A percentile compares a stretch with the other conserved stretches of the same genome.
phyloP scores from a whole-genome alignment of 2,329 filamentous ascomycete species.

The Bipolaris cookei region DNA sequence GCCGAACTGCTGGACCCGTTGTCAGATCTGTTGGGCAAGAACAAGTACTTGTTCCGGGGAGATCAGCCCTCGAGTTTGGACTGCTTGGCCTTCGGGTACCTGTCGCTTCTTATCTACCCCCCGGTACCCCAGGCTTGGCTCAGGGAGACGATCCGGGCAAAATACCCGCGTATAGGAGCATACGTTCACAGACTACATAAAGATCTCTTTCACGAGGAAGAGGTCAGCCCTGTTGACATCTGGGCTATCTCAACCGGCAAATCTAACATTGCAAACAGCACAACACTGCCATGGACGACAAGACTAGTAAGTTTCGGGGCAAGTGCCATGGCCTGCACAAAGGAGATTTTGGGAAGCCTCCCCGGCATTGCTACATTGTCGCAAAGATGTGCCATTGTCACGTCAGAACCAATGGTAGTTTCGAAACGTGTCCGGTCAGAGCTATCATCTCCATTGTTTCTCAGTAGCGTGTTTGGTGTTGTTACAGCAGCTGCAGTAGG shows the following conservation, averaged over 20 bases:
- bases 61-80: conserved; percentile 70
- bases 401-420: conserved; percentile 9
- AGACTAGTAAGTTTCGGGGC: conserved; percentile 18
- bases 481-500: conserved; percentile 31
- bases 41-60: conserved; percentile 62
- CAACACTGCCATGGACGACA: conserved; percentile 36
- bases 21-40: conserved; percentile 64
- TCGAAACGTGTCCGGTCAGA: conserved; percentile 28
- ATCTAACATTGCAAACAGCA: conserved; percentile 3
- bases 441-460: conserved; percentile 36
- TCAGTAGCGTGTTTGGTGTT: conserved; percentile 34
- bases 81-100: conserved; percentile 80
- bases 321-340: conserved; percentile 17
- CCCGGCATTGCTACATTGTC: conserved; percentile 33
- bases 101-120: conserved; percentile 73
- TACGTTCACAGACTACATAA: conserved; percentile 49
- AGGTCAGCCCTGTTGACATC: conserved; percentile 31
- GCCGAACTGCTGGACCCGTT: conserved; percentile 73
- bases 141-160: conserved; percentile 60
- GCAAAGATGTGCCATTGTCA: conserved; percentile 13
- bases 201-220: conserved; percentile 32
- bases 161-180: conserved; percentile 50
- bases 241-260: conserved; percentile 35
- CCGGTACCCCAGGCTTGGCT: conserved; percentile 69
- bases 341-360: conserved; percentile 32